phyloP scores from a whole-genome alignment of 306 rosid genomes.

The Acacia crassicarpa region DNA sequence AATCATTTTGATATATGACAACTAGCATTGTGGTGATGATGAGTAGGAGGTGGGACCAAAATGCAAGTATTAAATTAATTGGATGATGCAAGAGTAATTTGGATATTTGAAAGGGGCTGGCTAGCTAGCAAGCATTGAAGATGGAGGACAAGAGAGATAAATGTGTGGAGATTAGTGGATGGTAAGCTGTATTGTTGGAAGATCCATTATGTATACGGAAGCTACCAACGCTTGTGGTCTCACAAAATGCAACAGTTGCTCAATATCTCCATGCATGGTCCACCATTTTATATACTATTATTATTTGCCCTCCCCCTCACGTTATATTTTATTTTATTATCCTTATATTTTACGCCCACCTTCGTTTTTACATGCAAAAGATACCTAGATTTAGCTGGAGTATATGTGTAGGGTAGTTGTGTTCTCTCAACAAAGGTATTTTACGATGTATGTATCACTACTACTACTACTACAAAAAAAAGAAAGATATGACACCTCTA shows the following conservation, averaged over 20 bases:
- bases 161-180: not conserved
- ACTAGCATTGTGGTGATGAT: not conserved
- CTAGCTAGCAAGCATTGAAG: not conserved
- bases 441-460: not conserved
- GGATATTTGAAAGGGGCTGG: not conserved
- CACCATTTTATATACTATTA: not conserved
- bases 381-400: no score
- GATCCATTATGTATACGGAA: not conserved
- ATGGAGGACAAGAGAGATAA: not conserved
- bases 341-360: no score
- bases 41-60: conserved; percentile 20
- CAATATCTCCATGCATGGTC: conserved; percentile 32
- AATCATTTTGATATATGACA: not conserved
- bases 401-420: no score
- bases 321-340: no score
- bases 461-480: no score
- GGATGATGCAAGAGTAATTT: not conserved
- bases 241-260: conserved; percentile 50
- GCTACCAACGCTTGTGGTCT: conserved; percentile 56
- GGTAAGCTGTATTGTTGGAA: conserved; percentile 49
- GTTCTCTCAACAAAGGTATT: no score
- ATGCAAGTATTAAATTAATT: not conserved
- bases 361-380: no score
- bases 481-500: no score
- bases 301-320: no score